Conservation (phyloP, 345 rosid species). For the Dimocarpus longan region DNA sequence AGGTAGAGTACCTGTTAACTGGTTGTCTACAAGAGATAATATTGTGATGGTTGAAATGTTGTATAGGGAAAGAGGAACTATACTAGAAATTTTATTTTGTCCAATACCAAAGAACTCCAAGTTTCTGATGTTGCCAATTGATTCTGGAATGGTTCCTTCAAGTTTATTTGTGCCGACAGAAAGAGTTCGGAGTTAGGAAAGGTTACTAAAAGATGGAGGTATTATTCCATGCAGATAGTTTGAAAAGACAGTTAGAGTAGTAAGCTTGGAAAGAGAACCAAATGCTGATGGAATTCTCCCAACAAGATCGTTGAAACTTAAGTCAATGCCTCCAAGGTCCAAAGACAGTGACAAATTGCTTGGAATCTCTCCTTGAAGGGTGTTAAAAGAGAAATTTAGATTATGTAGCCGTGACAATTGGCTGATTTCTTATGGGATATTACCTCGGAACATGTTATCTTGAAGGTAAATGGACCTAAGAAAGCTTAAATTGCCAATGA, state of each 20-base stretch:
- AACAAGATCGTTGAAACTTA: not conserved
- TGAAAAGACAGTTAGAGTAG: not conserved
- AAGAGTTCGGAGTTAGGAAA: not conserved
- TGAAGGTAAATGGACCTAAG: not conserved
- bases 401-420: not conserved
- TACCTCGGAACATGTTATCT: slow-evolving; percentile 8
- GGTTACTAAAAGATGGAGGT: slow-evolving; percentile 21
- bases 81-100: not conserved
- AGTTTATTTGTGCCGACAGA: not conserved
- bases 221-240: slow-evolving; percentile 9
- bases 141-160: slow-evolving; percentile 11
- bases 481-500: slow-evolving; percentile 11
- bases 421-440: slow-evolving; percentile 5
- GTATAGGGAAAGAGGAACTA: slow-evolving; percentile 6
- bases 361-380: slow-evolving; percentile 9
- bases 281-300: slow-evolving; percentile 12
- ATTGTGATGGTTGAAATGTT: not conserved
- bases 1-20: slow-evolving; percentile 18
- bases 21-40: not conserved
- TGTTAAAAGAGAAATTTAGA: not conserved
- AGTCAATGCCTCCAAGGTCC: not conserved
- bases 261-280: slow-evolving; percentile 19
- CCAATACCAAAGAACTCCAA: not conserved
- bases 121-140: not conserved
- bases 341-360: not conserved